These are phyloP conservation scores for Colletotrichum navitas DNA, from an alignment of 2,329 filamentous ascomycete species.

Conservation along the genomic window DNA sequence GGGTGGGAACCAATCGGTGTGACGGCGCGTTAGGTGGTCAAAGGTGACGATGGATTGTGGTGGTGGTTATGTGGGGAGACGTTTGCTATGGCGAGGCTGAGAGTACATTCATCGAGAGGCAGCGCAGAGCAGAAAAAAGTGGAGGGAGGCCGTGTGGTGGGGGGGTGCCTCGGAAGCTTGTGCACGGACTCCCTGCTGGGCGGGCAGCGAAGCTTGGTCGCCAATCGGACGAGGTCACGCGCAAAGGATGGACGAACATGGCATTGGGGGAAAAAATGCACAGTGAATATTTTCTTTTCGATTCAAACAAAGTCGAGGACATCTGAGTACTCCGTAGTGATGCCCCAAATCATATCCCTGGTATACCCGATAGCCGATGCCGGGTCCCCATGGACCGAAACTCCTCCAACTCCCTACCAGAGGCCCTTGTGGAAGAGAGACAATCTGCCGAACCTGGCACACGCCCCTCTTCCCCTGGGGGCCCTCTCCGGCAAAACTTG, in stretches of 20 bases:
- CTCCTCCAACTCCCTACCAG: constrained; percentile 1
- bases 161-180: constrained; percentile 10
- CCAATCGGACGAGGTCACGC: background rate
- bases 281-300: background rate
- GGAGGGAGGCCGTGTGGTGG: constrained; percentile 1
- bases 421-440: no score
- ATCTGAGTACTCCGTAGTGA: background rate
- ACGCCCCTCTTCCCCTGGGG: background rate
- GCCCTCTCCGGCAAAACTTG: background rate
- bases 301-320: background rate
- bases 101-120: background rate
- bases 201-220: constrained; percentile 1
- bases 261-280: background rate
- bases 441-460: background rate
- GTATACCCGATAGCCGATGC: background rate
- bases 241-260: background rate
- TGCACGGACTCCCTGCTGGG: constrained; percentile 16
- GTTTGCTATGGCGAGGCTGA: constrained; percentile 28
- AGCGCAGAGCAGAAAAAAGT: constrained; percentile 12
- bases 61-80: constrained; percentile 12
- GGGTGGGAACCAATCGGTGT: constrained; percentile 6
- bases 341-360: background rate
- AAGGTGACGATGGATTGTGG: constrained; percentile 10
- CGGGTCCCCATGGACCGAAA: background rate
- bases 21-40: background rate